Evolutionary conservation across 129 eudicot species (phyloP), one percentile per base, ranked within the genome.

Genomic region (Flaveria linearis): DNA sequence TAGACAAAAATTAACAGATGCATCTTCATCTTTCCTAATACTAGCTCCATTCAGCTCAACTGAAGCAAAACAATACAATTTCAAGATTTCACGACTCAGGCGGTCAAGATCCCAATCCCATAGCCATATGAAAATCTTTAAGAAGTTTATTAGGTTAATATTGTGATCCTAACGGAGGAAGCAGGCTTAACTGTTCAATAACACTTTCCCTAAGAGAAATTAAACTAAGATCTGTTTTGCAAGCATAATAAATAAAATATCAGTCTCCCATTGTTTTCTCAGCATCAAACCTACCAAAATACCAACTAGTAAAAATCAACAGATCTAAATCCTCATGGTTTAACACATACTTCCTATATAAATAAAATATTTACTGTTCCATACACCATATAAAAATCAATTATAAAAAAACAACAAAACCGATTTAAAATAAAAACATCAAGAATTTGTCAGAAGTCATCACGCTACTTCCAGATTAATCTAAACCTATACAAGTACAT

Each of bases 401-500:
- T 0, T 39, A 70, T 9, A 2, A 57, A 26, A 41, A 52, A 66
- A 56, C 65, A 51, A 22, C 20, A 18, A 50, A 64, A n/a, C 13
- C 46, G 15, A 72, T 61, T 58, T 28, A 62, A 64, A 65, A 71
- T 30, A 39, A 55, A 69, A 53, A 51, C 39, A 45, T 55, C 58
- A 71, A 82, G 74, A 68, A 82, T 60, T 74, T 72, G 80, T 62
- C 82, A 66, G 76, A 15, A 57, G 17, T 15, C 41, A 65, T 72
- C 74, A 60, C 36, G 75, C 68, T 82, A 72, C 65, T 55, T 68
- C 72, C 82, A 77, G 70, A 82, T 68, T 68, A 55, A 82, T 77
- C 75, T 76, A 82, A 79, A 76, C 42, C 69, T 56, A 64, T 7
- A 63, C 81, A 76, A 71, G 74, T 82, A 82, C 81, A 76, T 53